Evolutionary conservation across 345 rosid genomes (phyloP).

Genomic region (Citrus inodora): DNA sequence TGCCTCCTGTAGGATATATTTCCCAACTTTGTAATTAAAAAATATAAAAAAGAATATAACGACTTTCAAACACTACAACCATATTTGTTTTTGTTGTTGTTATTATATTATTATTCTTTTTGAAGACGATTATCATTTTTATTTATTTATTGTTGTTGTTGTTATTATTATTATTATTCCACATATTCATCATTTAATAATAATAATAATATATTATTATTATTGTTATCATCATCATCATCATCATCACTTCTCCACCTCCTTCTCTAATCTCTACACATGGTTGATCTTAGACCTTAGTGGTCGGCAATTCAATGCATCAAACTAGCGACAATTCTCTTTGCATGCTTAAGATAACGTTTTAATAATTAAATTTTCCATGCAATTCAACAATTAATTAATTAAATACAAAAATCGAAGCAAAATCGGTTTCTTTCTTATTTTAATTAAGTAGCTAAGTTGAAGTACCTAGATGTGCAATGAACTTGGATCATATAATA

Average conservation of each 20-base stretch:
- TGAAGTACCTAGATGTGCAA: slow-evolving; percentile 25
- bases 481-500: slow-evolving; percentile 19
- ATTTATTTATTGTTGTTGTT: no score
- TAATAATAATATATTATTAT: no score
- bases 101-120: no score
- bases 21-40: no score
- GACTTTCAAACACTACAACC: no score
- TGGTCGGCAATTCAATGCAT: slow-evolving; percentile 33
- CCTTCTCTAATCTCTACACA: slow-evolving; percentile 14
- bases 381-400: background rate
- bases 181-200: no score
- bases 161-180: no score
- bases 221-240: no score
- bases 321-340: background rate
- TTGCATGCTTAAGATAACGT: background rate
- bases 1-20: no score
- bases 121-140: no score
- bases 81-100: no score
- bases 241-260: background rate
- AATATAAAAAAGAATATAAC: no score
- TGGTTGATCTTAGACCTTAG: slow-evolving; percentile 14
- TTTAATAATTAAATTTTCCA: background rate
- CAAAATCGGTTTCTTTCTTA: background rate
- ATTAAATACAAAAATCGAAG: slow-evolving; percentile 17
- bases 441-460: background rate